phyloP scores from a whole-genome alignment of 805 yeast species.

The Candida hungchunana region DNA sequence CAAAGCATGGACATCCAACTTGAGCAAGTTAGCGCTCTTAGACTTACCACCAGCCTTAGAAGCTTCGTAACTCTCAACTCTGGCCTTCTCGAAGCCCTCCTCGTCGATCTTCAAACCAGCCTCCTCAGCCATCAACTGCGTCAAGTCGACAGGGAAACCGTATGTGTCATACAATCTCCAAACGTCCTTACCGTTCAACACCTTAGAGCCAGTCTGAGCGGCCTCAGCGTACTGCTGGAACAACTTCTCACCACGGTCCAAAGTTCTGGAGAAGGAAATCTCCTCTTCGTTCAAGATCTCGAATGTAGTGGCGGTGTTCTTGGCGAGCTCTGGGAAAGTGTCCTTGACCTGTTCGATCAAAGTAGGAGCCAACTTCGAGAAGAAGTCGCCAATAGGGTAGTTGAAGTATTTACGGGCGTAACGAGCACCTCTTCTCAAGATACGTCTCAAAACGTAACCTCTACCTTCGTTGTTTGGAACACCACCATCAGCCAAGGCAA shows the following conservation, averaged over 20 bases:
- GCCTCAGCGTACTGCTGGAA: slow-evolving; percentile 88
- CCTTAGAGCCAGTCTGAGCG: slow-evolving; percentile 71
- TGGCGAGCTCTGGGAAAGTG: slow-evolving; percentile 86
- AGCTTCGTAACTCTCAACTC: slow-evolving; percentile 85
- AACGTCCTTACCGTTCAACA: slow-evolving; percentile 87
- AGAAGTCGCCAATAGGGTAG: slow-evolving; percentile 92
- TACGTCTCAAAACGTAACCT: slow-evolving; percentile 96
- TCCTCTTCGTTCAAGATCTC: slow-evolving; percentile 97
- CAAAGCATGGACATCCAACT: slow-evolving; percentile 88
- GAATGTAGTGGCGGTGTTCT: slow-evolving; percentile 66
- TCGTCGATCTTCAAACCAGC: slow-evolving; percentile 91
- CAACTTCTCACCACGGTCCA: slow-evolving; percentile 96
- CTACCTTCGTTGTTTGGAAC: slow-evolving; percentile 99
- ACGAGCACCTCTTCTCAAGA: slow-evolving; percentile 96
- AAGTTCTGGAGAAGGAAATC: slow-evolving; percentile 87
- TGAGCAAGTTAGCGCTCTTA: slow-evolving; percentile 55
- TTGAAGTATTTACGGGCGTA: slow-evolving; percentile 94
- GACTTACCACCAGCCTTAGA: slow-evolving; percentile 82
- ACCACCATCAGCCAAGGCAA: slow-evolving; percentile 97
- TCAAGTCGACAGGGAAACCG: slow-evolving; percentile 98
- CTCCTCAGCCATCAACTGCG: slow-evolving; percentile 98
- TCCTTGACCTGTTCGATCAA: slow-evolving; percentile 82
- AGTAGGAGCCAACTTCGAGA: slow-evolving; percentile 88
- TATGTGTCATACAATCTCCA: slow-evolving; percentile 98
- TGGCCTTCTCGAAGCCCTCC: slow-evolving; percentile 87